Percentiles rank a stretch among this genome's conserved stretches.
Conservation (phyloP, 352 stramenopile genomes). For the Globisporangium solare region DNA sequence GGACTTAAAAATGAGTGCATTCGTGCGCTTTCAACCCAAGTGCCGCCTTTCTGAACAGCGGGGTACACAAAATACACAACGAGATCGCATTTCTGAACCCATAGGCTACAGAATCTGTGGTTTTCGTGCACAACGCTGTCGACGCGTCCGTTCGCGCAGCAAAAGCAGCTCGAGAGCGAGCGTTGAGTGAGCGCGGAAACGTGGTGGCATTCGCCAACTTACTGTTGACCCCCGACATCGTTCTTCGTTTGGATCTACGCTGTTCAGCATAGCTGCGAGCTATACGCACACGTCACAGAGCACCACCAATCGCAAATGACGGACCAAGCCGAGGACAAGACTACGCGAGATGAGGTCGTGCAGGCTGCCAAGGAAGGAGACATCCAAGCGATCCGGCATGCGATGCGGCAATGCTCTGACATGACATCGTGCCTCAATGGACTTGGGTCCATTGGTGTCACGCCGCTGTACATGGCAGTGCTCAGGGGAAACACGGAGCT, state of each 20-base stretch:
- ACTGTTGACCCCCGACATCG: neutral
- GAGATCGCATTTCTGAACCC: neutral
- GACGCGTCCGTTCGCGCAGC: neutral
- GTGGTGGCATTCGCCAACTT: neutral
- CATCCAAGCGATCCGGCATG: neutral
- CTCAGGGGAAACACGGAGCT: conserved; percentile 1
- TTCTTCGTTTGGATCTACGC: too few species aligned
- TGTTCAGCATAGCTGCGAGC: too few species aligned
- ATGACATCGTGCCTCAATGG: neutral
- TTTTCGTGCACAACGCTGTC: neutral
- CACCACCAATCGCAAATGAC: neutral
- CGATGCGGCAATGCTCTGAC: neutral
- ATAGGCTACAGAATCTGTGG: conserved; percentile 6
- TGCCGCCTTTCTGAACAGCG: neutral
- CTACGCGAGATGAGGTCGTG: conserved; percentile 8
- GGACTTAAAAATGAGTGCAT: too few species aligned
- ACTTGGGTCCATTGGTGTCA: conserved; percentile 9
- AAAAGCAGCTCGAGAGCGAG: neutral
- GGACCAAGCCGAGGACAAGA: neutral
- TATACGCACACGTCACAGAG: neutral
- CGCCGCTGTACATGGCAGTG: conserved; percentile 11
- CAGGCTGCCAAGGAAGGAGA: conserved; percentile 6
- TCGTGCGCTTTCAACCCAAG: neutral
- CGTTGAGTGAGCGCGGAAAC: too few species aligned
- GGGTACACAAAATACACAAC: neutral